Evolutionary conservation across 106 monocot genomes (phyloP).

Genomic region (Phalaenopsis aphrodite): DNA sequence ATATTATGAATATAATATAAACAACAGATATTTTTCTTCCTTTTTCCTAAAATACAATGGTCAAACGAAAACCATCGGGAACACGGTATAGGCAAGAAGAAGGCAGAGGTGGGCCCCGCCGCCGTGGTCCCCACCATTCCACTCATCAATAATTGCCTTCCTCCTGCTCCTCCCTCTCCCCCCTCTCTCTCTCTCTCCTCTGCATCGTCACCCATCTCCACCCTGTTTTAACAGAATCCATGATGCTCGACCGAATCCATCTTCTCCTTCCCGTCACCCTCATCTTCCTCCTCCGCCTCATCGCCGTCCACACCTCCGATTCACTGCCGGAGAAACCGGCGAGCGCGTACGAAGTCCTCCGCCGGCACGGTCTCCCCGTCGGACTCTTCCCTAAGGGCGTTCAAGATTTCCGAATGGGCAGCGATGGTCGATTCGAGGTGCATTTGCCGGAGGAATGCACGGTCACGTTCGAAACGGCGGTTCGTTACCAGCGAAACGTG

Average conservation of each 20-base stretch:
- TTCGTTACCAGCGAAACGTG: constrained; percentile 34
- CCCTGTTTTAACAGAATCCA: background rate
- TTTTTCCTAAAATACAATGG: no score
- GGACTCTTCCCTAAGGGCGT: constrained; percentile 39
- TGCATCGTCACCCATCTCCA: background rate
- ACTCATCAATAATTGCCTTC: constrained; percentile 10
- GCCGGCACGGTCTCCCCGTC: constrained; percentile 33
- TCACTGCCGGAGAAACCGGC: background rate
- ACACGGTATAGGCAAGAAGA: background rate
- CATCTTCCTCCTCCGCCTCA: background rate
- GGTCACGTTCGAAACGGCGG: constrained; percentile 38
- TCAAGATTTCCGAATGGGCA: constrained; percentile 14
- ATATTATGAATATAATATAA: no score
- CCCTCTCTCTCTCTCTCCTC: background rate
- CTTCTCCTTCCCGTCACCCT: no score
- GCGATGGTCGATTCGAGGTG: constrained; percentile 28
- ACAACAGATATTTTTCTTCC: no score
- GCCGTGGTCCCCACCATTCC: background rate
- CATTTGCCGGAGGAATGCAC: constrained; percentile 35
- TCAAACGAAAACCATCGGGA: no score
- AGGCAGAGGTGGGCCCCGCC: background rate
- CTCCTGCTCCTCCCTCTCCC: background rate
- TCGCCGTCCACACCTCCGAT: background rate
- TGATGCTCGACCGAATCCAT: background rate
- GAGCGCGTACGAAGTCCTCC: constrained; percentile 34